phyloP scores from a whole-genome alignment of 1,284 basidiomycete species.

The Earliella scabrosa region DNA sequence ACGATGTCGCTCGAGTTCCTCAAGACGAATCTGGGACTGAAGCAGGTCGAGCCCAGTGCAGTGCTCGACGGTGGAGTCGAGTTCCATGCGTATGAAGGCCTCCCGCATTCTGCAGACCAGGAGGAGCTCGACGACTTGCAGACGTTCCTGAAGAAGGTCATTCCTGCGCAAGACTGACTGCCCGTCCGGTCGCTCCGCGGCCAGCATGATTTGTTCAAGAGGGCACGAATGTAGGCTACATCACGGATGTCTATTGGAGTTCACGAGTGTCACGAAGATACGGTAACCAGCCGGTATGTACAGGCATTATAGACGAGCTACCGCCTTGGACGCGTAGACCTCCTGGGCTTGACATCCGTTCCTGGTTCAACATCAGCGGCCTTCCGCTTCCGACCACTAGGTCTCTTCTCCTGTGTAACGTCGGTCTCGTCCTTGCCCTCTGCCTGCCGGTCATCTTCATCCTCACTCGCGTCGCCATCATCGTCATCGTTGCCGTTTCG shows the following conservation, averaged over 20 bases:
- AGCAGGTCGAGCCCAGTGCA: conserved; percentile 32
- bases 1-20: conserved; percentile 59
- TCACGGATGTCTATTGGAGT: neutral
- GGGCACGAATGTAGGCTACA: conserved; percentile 15
- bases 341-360: neutral
- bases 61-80: conserved; percentile 31
- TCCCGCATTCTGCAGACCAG: conserved; percentile 65
- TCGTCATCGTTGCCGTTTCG: neutral
- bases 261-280: neutral
- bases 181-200: neutral
- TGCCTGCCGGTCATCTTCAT: conserved; percentile 2
- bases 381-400: conserved; percentile 25
- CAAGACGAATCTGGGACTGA: conserved; percentile 50
- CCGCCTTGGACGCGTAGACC: conserved; percentile 27
- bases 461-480: conserved; percentile 7
- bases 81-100: conserved; percentile 62
- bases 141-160: conserved; percentile 57
- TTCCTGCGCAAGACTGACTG: conserved; percentile 26
- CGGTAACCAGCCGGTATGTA: too few relatives aligned
- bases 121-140: conserved; percentile 71
- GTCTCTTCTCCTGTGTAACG: neutral
- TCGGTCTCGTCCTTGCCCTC: neutral
- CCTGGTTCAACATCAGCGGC: conserved; percentile 11
- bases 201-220: neutral
- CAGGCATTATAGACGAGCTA: too few relatives aligned